These are phyloP conservation scores for Avena eriantha DNA, from an alignment of 176 grass and related monocot species.

Conservation along the genomic window DNA sequence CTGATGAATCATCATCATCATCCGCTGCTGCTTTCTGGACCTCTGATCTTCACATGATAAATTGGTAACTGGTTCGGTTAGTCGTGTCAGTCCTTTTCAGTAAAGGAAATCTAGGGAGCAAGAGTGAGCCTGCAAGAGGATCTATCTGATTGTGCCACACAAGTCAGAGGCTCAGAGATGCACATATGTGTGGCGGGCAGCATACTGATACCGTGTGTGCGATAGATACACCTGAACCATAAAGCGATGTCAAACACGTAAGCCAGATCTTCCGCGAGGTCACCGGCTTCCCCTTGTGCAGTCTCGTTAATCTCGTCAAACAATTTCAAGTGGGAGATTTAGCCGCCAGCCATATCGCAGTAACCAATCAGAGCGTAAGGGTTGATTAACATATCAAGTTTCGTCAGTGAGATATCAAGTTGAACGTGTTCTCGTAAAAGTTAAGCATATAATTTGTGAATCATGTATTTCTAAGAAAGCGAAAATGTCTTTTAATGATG, in stretches of 20 bases:
- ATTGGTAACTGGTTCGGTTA: slow-evolving; percentile 5
- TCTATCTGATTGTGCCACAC: neutral
- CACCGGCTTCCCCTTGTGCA: neutral
- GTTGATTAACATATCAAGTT: slow-evolving; percentile 5
- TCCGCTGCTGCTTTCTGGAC: slow-evolving; percentile 37
- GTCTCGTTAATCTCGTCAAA: neutral
- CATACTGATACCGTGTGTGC: neutral
- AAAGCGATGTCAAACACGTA: slow-evolving; percentile 46
- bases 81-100: slow-evolving; percentile 51
- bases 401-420: neutral
- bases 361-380: neutral
- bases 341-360: neutral
- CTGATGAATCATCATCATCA: neutral
- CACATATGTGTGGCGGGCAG: neutral
- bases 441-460: neutral
- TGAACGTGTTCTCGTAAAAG: no score
- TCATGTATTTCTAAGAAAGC: neutral
- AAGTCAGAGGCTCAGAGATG: slow-evolving; percentile 35
- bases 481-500: neutral
- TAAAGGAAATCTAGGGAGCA: neutral
- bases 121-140: slow-evolving; percentile 22
- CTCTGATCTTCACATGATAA: neutral
- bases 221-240: slow-evolving; percentile 47
- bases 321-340: neutral
- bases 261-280: slow-evolving; percentile 1